Evolutionary conservation across 2,329 filamentous ascomycete species (phyloP).

Genomic region (Sordariomycetes sp.): DNA sequence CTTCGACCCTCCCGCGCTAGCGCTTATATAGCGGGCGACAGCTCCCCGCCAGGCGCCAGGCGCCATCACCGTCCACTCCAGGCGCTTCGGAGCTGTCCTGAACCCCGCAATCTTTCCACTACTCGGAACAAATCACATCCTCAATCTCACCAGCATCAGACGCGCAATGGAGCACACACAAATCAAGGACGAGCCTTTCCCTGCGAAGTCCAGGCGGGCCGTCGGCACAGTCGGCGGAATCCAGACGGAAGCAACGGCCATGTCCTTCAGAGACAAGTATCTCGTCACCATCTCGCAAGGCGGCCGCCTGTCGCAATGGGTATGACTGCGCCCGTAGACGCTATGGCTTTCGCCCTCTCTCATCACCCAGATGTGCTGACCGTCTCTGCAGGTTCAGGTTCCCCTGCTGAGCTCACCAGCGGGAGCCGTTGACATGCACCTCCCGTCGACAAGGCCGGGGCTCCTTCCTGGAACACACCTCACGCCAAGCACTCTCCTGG

Average conservation of each 20-base stretch:
- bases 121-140: not conserved
- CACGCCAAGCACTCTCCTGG: slow-evolving; percentile 76
- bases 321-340: slow-evolving; percentile 25
- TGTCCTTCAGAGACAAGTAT: slow-evolving; percentile 81
- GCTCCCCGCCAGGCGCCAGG: not conserved
- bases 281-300: slow-evolving; percentile 79
- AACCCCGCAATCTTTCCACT: not conserved
- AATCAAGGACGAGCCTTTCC: slow-evolving; percentile 46
- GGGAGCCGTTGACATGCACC: slow-evolving; percentile 46
- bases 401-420: slow-evolving; percentile 57
- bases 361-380: not conserved
- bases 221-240: slow-evolving; percentile 52
- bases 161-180: not conserved
- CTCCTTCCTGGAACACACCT: slow-evolving; percentile 63
- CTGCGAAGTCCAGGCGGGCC: slow-evolving; percentile 46
- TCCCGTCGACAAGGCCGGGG: slow-evolving; percentile 28
- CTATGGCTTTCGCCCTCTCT: not conserved
- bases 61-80: not conserved
- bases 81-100: not conserved
- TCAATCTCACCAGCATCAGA: not conserved
- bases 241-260: slow-evolving; percentile 56
- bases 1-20: not conserved
- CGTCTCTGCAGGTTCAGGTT: slow-evolving; percentile 54
- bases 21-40: not conserved
- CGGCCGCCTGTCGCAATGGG: slow-evolving; percentile 84